phyloP scores from a whole-genome alignment of 2,329 filamentous ascomycete species.

The Trichoderma harzianum region DNA sequence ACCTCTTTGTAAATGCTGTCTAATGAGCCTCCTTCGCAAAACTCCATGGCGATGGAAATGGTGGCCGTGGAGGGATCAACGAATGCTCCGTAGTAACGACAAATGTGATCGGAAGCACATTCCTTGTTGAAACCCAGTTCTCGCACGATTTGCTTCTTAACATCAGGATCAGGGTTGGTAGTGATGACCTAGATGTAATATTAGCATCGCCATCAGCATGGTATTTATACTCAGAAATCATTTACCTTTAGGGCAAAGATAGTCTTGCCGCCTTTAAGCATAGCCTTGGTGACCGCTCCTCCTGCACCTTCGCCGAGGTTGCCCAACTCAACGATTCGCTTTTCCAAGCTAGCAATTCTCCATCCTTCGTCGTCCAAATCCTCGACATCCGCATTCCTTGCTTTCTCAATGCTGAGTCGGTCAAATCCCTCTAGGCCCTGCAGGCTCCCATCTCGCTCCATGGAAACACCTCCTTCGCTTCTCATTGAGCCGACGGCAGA shows the following conservation, averaged over 20 bases:
- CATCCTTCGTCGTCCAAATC: slow-evolving; percentile 94
- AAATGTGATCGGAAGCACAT: slow-evolving; percentile 93
- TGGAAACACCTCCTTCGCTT: slow-evolving; percentile 68
- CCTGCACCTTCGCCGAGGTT: slow-evolving; percentile 92
- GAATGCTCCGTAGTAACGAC: slow-evolving; percentile 95
- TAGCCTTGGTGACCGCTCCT: slow-evolving; percentile 88
- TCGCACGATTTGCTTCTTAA: slow-evolving; percentile 96
- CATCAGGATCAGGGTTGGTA: slow-evolving; percentile 93
- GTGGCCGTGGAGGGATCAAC: slow-evolving; percentile 94
- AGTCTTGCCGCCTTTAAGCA: slow-evolving; percentile 85
- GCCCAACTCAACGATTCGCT: slow-evolving; percentile 82
- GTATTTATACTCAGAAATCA: slow-evolving; percentile 12
- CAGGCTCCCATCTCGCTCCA: slow-evolving; percentile 80
- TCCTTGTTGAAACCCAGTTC: slow-evolving; percentile 98
- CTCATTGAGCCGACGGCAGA: slow-evolving; percentile 81
- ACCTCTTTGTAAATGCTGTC: slow-evolving; percentile 98
- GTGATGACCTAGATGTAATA: slow-evolving; percentile 75
- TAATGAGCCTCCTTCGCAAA: slow-evolving; percentile 92
- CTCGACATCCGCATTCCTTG: slow-evolving; percentile 82
- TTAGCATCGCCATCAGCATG: neutral
- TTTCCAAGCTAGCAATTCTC: slow-evolving; percentile 87
- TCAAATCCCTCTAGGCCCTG: slow-evolving; percentile 76
- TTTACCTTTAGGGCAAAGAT: slow-evolving; percentile 91
- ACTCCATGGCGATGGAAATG: slow-evolving; percentile 99
- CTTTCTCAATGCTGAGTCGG: slow-evolving; percentile 76